Conservation (phyloP, 768 basidiomycete genomes). For the Rickenella mellea region DNA sequence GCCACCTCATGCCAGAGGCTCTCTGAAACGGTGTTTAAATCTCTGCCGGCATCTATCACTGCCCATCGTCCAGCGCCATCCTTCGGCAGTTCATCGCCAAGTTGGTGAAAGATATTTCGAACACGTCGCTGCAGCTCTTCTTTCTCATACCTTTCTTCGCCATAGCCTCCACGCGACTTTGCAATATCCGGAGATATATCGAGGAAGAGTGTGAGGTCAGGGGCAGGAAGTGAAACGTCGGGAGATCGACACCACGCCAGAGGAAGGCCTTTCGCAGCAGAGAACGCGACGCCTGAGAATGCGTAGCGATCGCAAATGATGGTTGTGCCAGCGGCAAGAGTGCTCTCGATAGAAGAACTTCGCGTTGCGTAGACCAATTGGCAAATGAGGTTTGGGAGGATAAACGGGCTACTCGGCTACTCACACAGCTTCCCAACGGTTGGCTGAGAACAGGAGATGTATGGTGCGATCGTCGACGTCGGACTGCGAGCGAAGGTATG, state of each 20-base stretch:
- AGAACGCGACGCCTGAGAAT: constrained; percentile 93
- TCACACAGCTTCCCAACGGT: constrained; percentile 92
- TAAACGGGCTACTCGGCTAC: constrained; percentile 10
- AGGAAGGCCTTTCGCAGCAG: constrained; percentile 54
- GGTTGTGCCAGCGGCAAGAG: constrained; percentile 53
- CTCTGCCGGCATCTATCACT: constrained; percentile 47
- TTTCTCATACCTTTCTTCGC: constrained; percentile 81
- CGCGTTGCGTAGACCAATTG: constrained; percentile 1
- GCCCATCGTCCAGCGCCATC: constrained; percentile 34
- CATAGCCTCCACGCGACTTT: constrained; percentile 65
- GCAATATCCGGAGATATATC: constrained; percentile 69
- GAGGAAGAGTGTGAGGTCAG: constrained; percentile 84
- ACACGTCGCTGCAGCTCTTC: constrained; percentile 66
- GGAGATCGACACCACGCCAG: constrained; percentile 82
- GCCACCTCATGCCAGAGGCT: constrained; percentile 50
- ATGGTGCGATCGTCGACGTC: constrained; percentile 89
- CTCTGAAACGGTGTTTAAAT: constrained; percentile 37
- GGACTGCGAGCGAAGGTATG: constrained; percentile 73
- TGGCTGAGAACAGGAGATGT: constrained; percentile 92
- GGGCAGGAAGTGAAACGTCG: constrained; percentile 80
- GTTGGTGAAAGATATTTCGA: constrained; percentile 44
- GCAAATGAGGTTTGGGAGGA: background rate
- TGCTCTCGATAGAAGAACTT: constrained; percentile 51
- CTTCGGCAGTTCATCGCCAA: constrained; percentile 41
- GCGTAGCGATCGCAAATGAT: constrained; percentile 92